Evolutionary conservation across 768 basidiomycete species (phyloP).

Genomic region (Daedaleopsis sinensis): DNA sequence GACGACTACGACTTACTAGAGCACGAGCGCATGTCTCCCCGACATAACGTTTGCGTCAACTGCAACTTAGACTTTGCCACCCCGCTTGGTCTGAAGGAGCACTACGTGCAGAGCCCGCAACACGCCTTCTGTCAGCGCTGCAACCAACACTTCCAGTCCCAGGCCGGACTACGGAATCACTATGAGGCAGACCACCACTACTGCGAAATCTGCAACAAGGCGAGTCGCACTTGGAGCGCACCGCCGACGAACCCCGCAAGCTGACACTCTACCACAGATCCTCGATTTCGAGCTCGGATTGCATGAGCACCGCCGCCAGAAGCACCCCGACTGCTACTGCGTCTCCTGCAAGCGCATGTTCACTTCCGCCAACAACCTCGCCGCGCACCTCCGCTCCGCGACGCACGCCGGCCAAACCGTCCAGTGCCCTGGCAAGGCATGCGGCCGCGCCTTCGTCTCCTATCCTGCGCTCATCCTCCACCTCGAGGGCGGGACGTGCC

Average conservation of each 20-base stretch:
- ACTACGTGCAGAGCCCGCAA: conserved; percentile 51
- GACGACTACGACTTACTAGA: conserved; percentile 25
- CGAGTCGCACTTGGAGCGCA: neutral
- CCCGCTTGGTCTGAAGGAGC: conserved; percentile 43
- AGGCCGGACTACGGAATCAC: conserved; percentile 46
- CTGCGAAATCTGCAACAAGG: conserved; percentile 42
- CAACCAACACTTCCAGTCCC: conserved; percentile 43
- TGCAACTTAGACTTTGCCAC: conserved; percentile 53
- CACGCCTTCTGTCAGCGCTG: conserved; percentile 61
- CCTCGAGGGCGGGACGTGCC: conserved; percentile 64
- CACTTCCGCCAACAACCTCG: conserved; percentile 39
- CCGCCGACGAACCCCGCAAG: neutral
- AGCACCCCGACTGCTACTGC: conserved; percentile 42
- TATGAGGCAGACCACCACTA: conserved; percentile 42
- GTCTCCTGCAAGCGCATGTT: conserved; percentile 48
- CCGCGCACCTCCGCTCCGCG: conserved; percentile 57
- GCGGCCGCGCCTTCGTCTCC: conserved; percentile 51
- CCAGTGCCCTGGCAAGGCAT: conserved; percentile 44
- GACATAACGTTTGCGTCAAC: conserved; percentile 49
- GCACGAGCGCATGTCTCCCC: conserved; percentile 28
- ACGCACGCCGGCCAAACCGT: conserved; percentile 45
- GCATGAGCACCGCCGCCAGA: conserved; percentile 34
- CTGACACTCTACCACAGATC: conserved; percentile 20
- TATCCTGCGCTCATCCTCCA: conserved; percentile 60
- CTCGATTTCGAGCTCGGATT: conserved; percentile 45